Evolutionary conservation across 2,329 filamentous ascomycete genomes (phyloP).

Genomic region (Phialophora expanda): DNA sequence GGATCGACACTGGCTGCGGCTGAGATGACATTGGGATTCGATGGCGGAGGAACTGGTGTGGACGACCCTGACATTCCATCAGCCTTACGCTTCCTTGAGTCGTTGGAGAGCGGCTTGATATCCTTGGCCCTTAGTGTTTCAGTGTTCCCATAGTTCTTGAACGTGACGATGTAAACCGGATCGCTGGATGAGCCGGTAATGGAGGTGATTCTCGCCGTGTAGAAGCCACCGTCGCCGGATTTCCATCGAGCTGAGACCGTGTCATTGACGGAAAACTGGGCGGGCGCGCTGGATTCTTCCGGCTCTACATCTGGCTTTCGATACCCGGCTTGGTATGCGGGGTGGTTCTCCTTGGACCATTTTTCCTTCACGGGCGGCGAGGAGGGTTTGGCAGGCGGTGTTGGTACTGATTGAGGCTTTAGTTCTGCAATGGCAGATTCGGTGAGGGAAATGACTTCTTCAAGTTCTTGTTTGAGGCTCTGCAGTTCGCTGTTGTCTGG

Average conservation of each 20-base stretch:
- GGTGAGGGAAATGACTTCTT: constrained; percentile 78
- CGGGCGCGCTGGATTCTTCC: constrained; percentile 45
- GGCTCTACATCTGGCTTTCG: constrained; percentile 59
- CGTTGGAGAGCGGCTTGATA: constrained; percentile 76
- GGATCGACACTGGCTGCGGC: constrained; percentile 71
- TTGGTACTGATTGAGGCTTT: constrained; percentile 61
- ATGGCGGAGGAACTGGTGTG: constrained; percentile 49
- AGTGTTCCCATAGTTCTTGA: constrained; percentile 82
- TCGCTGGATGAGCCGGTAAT: constrained; percentile 91
- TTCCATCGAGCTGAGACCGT: constrained; percentile 88
- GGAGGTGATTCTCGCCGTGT: constrained; percentile 88
- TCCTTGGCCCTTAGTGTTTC: constrained; percentile 83
- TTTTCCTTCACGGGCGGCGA: constrained; percentile 68
- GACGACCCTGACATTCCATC: constrained; percentile 70
- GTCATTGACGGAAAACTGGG: constrained; percentile 83
- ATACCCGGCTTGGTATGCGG: constrained; percentile 70
- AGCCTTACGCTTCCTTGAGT: constrained; percentile 80
- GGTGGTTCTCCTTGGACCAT: constrained; percentile 81
- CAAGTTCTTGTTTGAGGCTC: constrained; percentile 77
- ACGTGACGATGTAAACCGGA: constrained; percentile 92
- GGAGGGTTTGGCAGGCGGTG: constrained; percentile 50
- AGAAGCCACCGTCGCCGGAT: constrained; percentile 86
- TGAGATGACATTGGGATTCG: constrained; percentile 64
- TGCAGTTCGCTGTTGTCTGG: constrained; percentile 79
- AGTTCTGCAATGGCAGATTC: constrained; percentile 82